Conservation (phyloP, 495 filamentous ascomycete genomes). For the Niebla homalea region DNA sequence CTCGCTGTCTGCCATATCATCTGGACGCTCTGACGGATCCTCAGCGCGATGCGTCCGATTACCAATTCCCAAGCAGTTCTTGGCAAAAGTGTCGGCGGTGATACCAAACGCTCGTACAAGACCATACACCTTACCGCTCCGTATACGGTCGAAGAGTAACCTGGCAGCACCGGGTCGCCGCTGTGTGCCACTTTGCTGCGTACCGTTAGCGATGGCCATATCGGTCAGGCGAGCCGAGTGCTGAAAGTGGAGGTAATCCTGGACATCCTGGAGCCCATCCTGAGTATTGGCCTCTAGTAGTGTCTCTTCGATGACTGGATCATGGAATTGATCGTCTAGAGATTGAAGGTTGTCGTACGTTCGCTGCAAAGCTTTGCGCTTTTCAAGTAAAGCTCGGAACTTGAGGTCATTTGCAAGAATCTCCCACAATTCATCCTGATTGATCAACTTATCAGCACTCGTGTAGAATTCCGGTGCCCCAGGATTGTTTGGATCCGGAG, state of each 20-base stretch:
- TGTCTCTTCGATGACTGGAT: conserved; percentile 65
- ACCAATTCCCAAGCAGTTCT: conserved; percentile 63
- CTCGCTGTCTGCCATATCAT: conserved; percentile 77
- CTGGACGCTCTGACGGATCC: conserved; percentile 59
- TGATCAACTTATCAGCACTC: conserved; percentile 75
- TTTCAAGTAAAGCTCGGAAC: conserved; percentile 80
- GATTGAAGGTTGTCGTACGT: conserved; percentile 59
- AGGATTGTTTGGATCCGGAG: conserved; percentile 40
- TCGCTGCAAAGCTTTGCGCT: conserved; percentile 67
- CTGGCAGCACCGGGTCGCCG: conserved; percentile 66
- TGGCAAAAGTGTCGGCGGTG: conserved; percentile 70
- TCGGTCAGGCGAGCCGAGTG: conserved; percentile 77
- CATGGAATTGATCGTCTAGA: conserved; percentile 34
- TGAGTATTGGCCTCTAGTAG: conserved; percentile 60
- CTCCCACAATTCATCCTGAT: conserved; percentile 86
- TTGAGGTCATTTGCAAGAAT: conserved; percentile 90
- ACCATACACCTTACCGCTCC: conserved; percentile 62
- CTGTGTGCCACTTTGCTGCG: conserved; percentile 32
- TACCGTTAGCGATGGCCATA: conserved; percentile 43
- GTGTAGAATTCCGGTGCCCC: conserved; percentile 60
- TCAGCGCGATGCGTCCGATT: conserved; percentile 69
- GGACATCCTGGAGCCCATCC: conserved; percentile 90
- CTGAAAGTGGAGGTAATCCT: conserved; percentile 94
- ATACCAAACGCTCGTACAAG: conserved; percentile 86
- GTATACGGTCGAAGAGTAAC: conserved; percentile 68